These are phyloP conservation scores for Linnemannia hyalina DNA, from an alignment of 192 early-diverging fungal species.

Conservation along the genomic window DNA sequence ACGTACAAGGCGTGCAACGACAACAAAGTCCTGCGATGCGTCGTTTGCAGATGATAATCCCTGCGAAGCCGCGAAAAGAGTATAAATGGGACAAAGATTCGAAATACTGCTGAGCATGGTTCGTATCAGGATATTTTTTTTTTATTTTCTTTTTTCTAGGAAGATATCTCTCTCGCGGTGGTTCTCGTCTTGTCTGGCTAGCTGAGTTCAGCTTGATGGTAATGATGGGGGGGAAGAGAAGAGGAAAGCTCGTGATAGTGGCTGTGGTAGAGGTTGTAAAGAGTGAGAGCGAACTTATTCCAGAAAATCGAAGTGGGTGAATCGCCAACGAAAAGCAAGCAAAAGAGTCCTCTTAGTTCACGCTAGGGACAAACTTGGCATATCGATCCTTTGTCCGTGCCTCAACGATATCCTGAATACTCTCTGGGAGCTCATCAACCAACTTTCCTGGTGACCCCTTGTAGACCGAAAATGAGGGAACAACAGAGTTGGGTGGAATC, in stretches of 20 bases:
- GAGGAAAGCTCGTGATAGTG: not conserved
- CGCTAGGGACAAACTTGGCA: slow-evolving; percentile 75
- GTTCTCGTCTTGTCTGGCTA: not conserved
- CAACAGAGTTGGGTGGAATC: slow-evolving; percentile 90
- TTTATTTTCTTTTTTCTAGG: not conserved
- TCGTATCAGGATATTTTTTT: not conserved
- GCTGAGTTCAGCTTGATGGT: not conserved
- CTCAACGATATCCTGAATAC: slow-evolving; percentile 86
- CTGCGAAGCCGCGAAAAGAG: not conserved
- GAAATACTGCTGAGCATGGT: not conserved
- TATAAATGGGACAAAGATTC: not conserved
- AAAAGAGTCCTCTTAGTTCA: slow-evolving; percentile 21
- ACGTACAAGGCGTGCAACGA: not conserved
- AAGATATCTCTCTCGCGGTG: not conserved
- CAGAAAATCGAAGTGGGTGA: not conserved
- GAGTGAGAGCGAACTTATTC: not conserved
- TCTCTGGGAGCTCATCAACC: slow-evolving; percentile 91
- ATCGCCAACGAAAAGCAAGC: not conserved
- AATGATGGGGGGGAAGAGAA: not conserved
- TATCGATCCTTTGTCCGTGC: slow-evolving; percentile 81
- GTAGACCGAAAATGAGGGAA: slow-evolving; percentile 94
- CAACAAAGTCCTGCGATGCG: too few relatives aligned
- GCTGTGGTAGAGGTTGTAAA: not conserved
- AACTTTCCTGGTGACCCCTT: slow-evolving; percentile 84
- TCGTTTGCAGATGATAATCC: too few relatives aligned